Evolutionary conservation across 2,329 filamentous ascomycete genomes (phyloP).

Genomic region (Eutypella sp.): DNA sequence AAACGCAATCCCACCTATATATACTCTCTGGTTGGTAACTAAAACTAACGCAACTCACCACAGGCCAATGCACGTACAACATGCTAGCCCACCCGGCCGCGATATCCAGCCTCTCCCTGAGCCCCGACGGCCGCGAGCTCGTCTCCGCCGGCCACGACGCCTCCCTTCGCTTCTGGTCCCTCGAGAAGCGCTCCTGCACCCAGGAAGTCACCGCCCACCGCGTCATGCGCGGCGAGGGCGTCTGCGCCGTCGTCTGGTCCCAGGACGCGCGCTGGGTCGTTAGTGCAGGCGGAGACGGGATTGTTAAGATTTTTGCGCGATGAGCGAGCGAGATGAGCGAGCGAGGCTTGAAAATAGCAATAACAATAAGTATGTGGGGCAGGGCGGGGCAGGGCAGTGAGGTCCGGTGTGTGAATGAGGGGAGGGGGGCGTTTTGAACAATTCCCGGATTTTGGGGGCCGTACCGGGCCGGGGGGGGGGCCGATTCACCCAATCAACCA

Average conservation of each 20-base stretch:
- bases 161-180: slow-evolving; percentile 90
- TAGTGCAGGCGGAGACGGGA: slow-evolving; percentile 87
- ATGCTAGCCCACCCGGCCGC: slow-evolving; percentile 96
- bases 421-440: too few relatives aligned
- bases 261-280: slow-evolving; percentile 93
- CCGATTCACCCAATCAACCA: too few relatives aligned
- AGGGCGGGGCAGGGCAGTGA: too few relatives aligned
- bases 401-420: background rate
- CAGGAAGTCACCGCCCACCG: slow-evolving; percentile 93
- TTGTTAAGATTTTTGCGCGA: slow-evolving; percentile 83
- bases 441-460: too few relatives aligned
- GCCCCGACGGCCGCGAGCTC: slow-evolving; percentile 87
- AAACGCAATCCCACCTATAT: too few relatives aligned
- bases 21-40: too few relatives aligned
- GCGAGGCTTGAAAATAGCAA: background rate
- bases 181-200: slow-evolving; percentile 91
- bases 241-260: slow-evolving; percentile 93
- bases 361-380: too few relatives aligned
- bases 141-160: slow-evolving; percentile 96
- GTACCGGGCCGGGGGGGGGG: too few relatives aligned
- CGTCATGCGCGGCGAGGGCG: slow-evolving; percentile 91
- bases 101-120: slow-evolving; percentile 86
- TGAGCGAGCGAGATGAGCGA: slow-evolving; percentile 22
- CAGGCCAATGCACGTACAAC: slow-evolving; percentile 97
- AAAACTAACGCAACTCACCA: background rate